Evolutionary conservation across 2,329 filamentous ascomycete genomes (phyloP).

Genomic region (Stachybotrys echinatus): DNA sequence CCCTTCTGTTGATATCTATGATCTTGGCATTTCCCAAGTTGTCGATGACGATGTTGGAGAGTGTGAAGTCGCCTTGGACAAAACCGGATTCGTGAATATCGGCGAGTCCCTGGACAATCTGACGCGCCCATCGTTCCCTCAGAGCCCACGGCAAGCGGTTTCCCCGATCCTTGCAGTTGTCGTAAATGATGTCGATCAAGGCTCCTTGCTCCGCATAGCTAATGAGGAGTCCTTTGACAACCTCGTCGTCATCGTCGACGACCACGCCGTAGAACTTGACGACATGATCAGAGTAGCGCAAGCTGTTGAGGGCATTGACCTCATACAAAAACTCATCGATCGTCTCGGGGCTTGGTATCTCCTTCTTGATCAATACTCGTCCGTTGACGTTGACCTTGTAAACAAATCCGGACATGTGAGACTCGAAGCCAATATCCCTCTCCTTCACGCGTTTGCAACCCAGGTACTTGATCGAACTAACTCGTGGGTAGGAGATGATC

Average conservation of each 20-base stretch:
- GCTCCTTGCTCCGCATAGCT: constrained; percentile 82
- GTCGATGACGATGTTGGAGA: constrained; percentile 96
- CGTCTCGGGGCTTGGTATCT: constrained; percentile 92
- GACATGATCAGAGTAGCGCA: constrained; percentile 69
- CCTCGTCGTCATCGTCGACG: constrained; percentile 77
- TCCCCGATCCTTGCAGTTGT: constrained; percentile 56
- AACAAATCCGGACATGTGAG: constrained; percentile 93
- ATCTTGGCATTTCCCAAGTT: constrained; percentile 81
- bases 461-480: constrained; percentile 70
- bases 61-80: constrained; percentile 94
- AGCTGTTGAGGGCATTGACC: constrained; percentile 82
- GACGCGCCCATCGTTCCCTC: constrained; percentile 81
- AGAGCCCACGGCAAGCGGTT: constrained; percentile 60
- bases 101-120: constrained; percentile 83
- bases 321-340: constrained; percentile 97
- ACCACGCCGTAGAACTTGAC: constrained; percentile 86
- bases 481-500: constrained; percentile 79
- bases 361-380: constrained; percentile 83
- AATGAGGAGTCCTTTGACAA: constrained; percentile 85
- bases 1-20: constrained; percentile 95
- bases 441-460: constrained; percentile 62
- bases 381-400: constrained; percentile 79
- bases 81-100: constrained; percentile 96
- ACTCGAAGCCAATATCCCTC: constrained; percentile 74
- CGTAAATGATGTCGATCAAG: constrained; percentile 86